Conservation (phyloP, 2,329 filamentous ascomycete species). For the Passalora sequoiae region DNA sequence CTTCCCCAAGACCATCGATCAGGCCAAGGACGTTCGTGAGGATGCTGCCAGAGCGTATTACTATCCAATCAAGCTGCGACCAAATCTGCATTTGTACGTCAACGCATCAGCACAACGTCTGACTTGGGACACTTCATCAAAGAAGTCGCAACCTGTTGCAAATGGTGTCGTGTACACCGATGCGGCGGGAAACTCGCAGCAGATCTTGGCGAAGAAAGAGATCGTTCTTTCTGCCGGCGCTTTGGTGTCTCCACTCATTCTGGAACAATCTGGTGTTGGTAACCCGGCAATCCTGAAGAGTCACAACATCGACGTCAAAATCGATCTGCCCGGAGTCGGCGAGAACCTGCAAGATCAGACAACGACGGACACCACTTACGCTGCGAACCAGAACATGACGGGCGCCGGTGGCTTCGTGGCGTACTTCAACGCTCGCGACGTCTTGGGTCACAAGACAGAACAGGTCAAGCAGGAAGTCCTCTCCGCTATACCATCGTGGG, state of each 20-base stretch:
- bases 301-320: not conserved
- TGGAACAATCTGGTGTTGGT: not conserved
- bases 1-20: slow-evolving; percentile 42
- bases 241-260: not conserved
- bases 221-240: not conserved
- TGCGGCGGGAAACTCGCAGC: slow-evolving; percentile 2
- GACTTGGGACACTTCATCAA: slow-evolving; percentile 29
- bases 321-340: not conserved
- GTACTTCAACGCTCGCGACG: not conserved
- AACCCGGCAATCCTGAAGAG: not conserved
- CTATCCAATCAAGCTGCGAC: slow-evolving; percentile 37
- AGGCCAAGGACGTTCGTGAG: slow-evolving; percentile 36
- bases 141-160: slow-evolving; percentile 5
- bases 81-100: slow-evolving; percentile 42
- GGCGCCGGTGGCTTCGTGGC: not conserved
- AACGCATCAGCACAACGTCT: slow-evolving; percentile 42
- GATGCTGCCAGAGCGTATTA: slow-evolving; percentile 48
- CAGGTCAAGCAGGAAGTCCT: too few relatives aligned
- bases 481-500: too few relatives aligned
- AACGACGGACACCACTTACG: not conserved
- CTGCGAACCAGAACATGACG: not conserved
- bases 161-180: slow-evolving; percentile 7
- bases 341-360: not conserved
- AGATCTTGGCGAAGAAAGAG: not conserved
- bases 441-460: too few relatives aligned